These are phyloP conservation scores for Globisporangium heterothallicum DNA, from an alignment of 352 stramenopile species.

Conservation along the genomic window DNA sequence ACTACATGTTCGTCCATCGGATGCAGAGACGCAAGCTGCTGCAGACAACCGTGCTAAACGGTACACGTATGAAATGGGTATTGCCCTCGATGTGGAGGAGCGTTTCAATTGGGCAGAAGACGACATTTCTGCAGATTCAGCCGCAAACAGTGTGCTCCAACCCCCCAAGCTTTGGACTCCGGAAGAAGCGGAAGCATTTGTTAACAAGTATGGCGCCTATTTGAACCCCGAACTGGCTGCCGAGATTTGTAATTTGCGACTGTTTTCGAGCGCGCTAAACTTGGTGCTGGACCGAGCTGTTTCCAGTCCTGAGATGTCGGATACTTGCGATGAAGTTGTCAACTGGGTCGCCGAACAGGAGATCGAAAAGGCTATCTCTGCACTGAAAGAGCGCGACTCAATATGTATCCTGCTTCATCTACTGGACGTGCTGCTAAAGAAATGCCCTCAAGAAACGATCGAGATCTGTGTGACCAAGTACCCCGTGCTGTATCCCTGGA, in stretches of 20 bases:
- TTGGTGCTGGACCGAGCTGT: slow-evolving; percentile 74
- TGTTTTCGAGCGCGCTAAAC: slow-evolving; percentile 59
- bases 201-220: slow-evolving; percentile 81
- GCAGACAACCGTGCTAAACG: slow-evolving; percentile 21
- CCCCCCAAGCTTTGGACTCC: slow-evolving; percentile 21
- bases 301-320: slow-evolving; percentile 71
- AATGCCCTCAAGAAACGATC: slow-evolving; percentile 60
- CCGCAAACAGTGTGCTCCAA: slow-evolving; percentile 10
- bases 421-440: slow-evolving; percentile 79
- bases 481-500: slow-evolving; percentile 70
- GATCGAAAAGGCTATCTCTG: slow-evolving; percentile 32
- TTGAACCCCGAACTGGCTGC: slow-evolving; percentile 78
- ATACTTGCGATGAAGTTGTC: slow-evolving; percentile 73
- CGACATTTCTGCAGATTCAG: slow-evolving; percentile 5
- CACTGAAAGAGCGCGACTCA: slow-evolving; percentile 50
- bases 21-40: slow-evolving; percentile 12
- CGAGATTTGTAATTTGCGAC: slow-evolving; percentile 68
- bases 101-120: slow-evolving; percentile 24
- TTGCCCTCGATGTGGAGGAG: slow-evolving; percentile 34
- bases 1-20: slow-evolving; percentile 42
- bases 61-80: slow-evolving; percentile 69
- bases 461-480: slow-evolving; percentile 70
- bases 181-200: slow-evolving; percentile 60
- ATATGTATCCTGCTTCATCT: slow-evolving; percentile 73
- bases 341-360: slow-evolving; percentile 71